phyloP scores from a whole-genome alignment of 768 basidiomycete genomes.

The Chiua virens region DNA sequence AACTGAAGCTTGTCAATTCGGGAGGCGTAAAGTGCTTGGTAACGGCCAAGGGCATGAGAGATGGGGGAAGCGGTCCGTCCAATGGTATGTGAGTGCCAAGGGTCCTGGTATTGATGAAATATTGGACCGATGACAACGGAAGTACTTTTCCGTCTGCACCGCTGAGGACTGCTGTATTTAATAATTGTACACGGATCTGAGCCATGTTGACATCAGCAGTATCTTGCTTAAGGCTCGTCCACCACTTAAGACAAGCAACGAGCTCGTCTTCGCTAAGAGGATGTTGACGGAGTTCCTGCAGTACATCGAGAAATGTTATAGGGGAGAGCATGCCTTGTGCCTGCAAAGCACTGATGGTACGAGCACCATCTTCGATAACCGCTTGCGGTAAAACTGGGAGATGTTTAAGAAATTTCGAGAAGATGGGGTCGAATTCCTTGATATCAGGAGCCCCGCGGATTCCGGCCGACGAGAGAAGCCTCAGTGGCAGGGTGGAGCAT shows the following conservation, averaged over 20 bases:
- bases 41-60: constrained; percentile 69
- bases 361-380: constrained; percentile 53
- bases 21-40: constrained; percentile 58
- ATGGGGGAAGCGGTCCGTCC: constrained; percentile 75
- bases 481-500: constrained; percentile 55
- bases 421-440: constrained; percentile 69
- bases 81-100: constrained; percentile 58
- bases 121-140: constrained; percentile 66
- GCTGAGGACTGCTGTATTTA: constrained; percentile 68
- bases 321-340: constrained; percentile 63
- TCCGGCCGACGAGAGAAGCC: constrained; percentile 75
- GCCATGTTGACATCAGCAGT: constrained; percentile 36
- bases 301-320: constrained; percentile 80
- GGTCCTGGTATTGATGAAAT: constrained; percentile 66
- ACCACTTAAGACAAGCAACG: constrained; percentile 87
- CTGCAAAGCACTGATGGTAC: constrained; percentile 62
- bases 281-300: constrained; percentile 68
- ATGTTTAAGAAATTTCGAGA: constrained; percentile 73
- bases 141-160: constrained; percentile 54
- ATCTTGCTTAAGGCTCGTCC: constrained; percentile 50
- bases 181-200: constrained; percentile 56
- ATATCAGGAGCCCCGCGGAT: constrained; percentile 65
- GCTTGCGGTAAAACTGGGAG: constrained; percentile 72
- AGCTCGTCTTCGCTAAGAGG: constrained; percentile 74
- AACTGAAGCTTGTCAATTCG: constrained; percentile 63